These are phyloP conservation scores for Lachnellula cervina DNA, from an alignment of 2,329 filamentous ascomycete species.

Conservation along the genomic window DNA sequence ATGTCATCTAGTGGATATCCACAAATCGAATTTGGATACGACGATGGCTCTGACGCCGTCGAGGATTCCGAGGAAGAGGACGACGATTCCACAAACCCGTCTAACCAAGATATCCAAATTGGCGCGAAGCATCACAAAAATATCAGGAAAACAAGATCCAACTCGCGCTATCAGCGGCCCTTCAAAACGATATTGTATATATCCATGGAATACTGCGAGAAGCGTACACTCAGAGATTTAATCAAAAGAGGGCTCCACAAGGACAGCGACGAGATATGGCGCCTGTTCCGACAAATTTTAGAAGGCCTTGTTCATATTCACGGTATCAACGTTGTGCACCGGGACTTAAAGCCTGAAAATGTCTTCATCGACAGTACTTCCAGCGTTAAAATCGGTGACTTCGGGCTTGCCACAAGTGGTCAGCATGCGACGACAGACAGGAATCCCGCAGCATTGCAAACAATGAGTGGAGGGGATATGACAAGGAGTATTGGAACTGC, in stretches of 20 bases:
- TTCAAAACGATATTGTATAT: conserved; percentile 82
- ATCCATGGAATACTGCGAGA: conserved; percentile 98
- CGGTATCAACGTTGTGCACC: conserved; percentile 84
- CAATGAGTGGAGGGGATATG: conserved; percentile 52
- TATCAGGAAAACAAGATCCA: conserved; percentile 26
- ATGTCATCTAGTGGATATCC: conserved; percentile 81
- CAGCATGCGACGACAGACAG: conserved; percentile 62
- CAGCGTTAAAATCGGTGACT: conserved; percentile 94
- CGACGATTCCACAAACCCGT: conserved; percentile 39
- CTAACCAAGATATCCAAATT: conserved; percentile 34
- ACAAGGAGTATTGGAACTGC: conserved; percentile 71
- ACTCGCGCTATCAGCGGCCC: conserved; percentile 41
- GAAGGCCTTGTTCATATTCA: conserved; percentile 91
- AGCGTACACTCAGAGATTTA: conserved; percentile 76
- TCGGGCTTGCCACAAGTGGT: conserved; percentile 87
- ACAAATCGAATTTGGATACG: conserved; percentile 71
- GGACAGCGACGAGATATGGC: conserved; percentile 76
- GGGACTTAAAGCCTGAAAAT: conserved; percentile 95
- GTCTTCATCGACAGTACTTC: conserved; percentile 90
- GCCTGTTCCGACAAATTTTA: conserved; percentile 83
- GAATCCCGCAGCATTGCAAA: conserved; percentile 23
- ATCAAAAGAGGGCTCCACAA: conserved; percentile 72
- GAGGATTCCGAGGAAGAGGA: conserved; percentile 42
- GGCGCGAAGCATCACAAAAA: conserved; percentile 14
- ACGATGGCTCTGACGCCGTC: conserved; percentile 41